Percentiles rank a stretch among this genome's conserved stretches.
Evolutionary conservation across 2,329 filamentous ascomycete species (phyloP).

Genomic region (Colletotrichum caudatum): DNA sequence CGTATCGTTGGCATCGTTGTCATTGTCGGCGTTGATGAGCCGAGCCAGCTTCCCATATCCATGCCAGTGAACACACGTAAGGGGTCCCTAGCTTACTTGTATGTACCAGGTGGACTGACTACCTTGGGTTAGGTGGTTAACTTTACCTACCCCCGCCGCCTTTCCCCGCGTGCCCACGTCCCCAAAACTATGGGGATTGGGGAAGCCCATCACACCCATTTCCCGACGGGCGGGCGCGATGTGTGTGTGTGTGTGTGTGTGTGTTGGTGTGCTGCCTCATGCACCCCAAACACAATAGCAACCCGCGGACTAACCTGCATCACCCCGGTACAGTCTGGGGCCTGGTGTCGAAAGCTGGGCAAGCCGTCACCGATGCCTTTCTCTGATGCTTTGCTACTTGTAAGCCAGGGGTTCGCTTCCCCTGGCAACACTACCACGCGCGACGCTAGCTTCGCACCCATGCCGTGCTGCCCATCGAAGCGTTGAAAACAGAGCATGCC

Average conservation of each 20-base stretch:
- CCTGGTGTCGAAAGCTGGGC: conserved; percentile 33
- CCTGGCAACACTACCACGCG: conserved; percentile 6
- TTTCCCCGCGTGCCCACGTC: conserved; percentile 37
- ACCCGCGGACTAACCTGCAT: conserved; percentile 10
- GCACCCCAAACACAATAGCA: conserved; percentile 7
- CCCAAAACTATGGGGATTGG: conserved; percentile 31
- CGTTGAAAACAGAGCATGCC: neutral
- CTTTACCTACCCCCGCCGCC: conserved; percentile 10
- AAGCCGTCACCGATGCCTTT: conserved; percentile 37
- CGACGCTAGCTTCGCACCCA: conserved; percentile 24
- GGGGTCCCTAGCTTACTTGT: neutral
- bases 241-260: neutral
- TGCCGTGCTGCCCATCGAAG: neutral
- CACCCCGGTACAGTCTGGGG: conserved; percentile 31
- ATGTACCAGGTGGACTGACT: neutral
- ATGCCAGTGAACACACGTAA: neutral
- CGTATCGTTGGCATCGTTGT: conserved; percentile 1
- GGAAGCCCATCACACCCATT: conserved; percentile 22
- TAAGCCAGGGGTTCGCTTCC: conserved; percentile 27
- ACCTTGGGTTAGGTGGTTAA: no score
- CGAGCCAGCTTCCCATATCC: conserved; percentile 12
- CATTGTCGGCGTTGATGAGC: conserved; percentile 32
- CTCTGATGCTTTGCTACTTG: conserved; percentile 8
- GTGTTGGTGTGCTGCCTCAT: neutral
- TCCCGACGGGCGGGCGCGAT: neutral